Evolutionary conservation across 2,329 filamentous ascomycete genomes (phyloP).

Genomic region (Erysiphe neolycopersici): DNA sequence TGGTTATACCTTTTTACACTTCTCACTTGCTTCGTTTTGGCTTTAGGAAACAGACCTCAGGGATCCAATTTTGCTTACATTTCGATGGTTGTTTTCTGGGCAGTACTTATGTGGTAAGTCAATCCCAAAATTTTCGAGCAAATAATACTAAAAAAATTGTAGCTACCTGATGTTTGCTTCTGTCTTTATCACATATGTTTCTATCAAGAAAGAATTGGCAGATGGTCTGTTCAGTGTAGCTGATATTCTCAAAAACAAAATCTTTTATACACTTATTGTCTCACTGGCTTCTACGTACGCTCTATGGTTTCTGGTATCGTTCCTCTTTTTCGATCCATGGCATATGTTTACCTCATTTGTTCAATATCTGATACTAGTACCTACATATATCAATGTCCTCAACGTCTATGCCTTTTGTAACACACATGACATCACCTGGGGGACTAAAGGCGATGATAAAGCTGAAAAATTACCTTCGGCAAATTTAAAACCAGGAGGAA

Average conservation of each 20-base stretch:
- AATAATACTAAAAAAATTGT: slow-evolving; percentile 2
- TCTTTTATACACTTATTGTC: slow-evolving; percentile 85
- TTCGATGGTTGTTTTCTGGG: slow-evolving; percentile 98
- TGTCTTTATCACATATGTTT: slow-evolving; percentile 73
- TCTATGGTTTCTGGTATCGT: slow-evolving; percentile 71
- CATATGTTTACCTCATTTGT: slow-evolving; percentile 94
- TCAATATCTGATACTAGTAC: slow-evolving; percentile 85
- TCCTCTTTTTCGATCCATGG: slow-evolving; percentile 96
- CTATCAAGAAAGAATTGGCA: slow-evolving; percentile 45
- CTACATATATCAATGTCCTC: slow-evolving; percentile 92
- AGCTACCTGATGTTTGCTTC: slow-evolving; percentile 86
- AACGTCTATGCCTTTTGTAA: slow-evolving; percentile 99
- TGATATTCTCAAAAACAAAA: slow-evolving; percentile 57
- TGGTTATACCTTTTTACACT: slow-evolving; percentile 86
- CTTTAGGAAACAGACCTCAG: slow-evolving; percentile 80
- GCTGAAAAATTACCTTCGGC: slow-evolving; percentile 71
- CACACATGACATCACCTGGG: slow-evolving; percentile 93
- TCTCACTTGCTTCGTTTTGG: slow-evolving; percentile 82
- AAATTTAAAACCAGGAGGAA: slow-evolving; percentile 75
- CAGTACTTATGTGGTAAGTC: slow-evolving; percentile 65
- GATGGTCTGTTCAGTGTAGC: slow-evolving; percentile 36
- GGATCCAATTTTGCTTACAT: slow-evolving; percentile 87
- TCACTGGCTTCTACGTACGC: slow-evolving; percentile 80
- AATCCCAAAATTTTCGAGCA: not conserved
- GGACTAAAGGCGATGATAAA: slow-evolving; percentile 94